phyloP scores from a whole-genome alignment of 768 basidiomycete genomes.

The Phanerochaete carnosa region DNA sequence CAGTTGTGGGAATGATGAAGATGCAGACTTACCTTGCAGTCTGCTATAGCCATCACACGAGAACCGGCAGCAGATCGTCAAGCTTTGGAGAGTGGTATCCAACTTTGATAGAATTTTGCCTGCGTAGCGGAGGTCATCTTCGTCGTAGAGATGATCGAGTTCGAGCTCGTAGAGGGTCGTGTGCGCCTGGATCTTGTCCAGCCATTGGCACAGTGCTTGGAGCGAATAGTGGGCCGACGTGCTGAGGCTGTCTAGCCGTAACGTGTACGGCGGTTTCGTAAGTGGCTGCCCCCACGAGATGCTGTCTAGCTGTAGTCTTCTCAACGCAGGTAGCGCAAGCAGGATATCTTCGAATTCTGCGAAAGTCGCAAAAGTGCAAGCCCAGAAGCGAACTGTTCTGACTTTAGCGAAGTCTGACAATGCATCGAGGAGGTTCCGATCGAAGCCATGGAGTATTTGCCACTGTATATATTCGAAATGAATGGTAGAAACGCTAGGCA shows the following conservation, averaged over 20 bases:
- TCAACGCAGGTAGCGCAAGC: neutral
- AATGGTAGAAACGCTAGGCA: neutral
- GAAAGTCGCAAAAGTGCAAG: neutral
- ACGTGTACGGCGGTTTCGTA: neutral
- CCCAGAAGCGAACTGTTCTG: neutral
- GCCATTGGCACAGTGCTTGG: neutral
- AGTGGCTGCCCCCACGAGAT: neutral
- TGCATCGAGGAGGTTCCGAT: neutral
- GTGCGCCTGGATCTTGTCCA: neutral
- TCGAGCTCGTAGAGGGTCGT: neutral
- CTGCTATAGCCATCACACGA: neutral
- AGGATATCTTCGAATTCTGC: neutral
- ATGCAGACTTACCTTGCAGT: neutral
- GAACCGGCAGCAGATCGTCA: neutral
- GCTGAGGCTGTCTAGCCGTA: neutral
- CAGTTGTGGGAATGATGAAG: neutral
- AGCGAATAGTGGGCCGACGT: neutral
- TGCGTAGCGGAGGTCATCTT: neutral
- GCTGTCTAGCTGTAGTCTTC: neutral
- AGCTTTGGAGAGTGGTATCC: neutral
- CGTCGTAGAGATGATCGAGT: neutral
- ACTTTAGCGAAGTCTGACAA: neutral
- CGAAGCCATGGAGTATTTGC: neutral
- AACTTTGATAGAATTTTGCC: neutral
- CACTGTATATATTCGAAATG: slow-evolving; percentile 1